Conservation (phyloP, 768 basidiomycete genomes). For the Tylopilus vinaceipallidus region DNA sequence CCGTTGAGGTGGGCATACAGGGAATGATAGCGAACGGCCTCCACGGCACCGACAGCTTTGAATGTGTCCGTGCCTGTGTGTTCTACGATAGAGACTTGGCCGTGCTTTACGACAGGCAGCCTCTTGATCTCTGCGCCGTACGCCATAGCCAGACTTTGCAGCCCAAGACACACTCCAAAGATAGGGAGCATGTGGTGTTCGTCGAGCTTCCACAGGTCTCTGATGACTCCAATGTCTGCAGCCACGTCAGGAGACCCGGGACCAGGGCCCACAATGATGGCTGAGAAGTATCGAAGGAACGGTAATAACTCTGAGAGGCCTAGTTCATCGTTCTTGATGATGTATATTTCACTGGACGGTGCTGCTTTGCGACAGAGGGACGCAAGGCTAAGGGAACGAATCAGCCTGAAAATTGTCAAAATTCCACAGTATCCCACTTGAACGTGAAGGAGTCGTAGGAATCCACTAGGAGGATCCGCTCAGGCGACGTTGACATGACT, state of each 20-base stretch:
- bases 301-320: constrained; percentile 48
- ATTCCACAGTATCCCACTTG: constrained; percentile 51
- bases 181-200: constrained; percentile 57
- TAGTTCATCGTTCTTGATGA: constrained; percentile 72
- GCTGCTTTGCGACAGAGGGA: constrained; percentile 64
- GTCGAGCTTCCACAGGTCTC: constrained; percentile 65
- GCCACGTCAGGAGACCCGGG: constrained; percentile 70
- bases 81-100: constrained; percentile 63
- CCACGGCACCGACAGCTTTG: constrained; percentile 47
- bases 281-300: constrained; percentile 59
- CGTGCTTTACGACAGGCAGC: constrained; percentile 72
- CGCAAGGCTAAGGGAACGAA: constrained; percentile 52
- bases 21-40: constrained; percentile 80
- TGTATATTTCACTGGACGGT: constrained; percentile 58
- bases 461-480: constrained; percentile 69
- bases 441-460: constrained; percentile 89
- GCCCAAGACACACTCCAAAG: constrained; percentile 82
- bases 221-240: constrained; percentile 66
- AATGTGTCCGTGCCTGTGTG: constrained; percentile 65
- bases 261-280: constrained; percentile 74
- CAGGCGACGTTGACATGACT: constrained; percentile 30
- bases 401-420: constrained; percentile 1
- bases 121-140: constrained; percentile 60
- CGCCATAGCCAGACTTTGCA: constrained; percentile 71
- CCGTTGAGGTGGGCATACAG: constrained; percentile 56